Base-by-base conservation (phyloP, 106 monocot species). In the Allium cepa region DNA sequence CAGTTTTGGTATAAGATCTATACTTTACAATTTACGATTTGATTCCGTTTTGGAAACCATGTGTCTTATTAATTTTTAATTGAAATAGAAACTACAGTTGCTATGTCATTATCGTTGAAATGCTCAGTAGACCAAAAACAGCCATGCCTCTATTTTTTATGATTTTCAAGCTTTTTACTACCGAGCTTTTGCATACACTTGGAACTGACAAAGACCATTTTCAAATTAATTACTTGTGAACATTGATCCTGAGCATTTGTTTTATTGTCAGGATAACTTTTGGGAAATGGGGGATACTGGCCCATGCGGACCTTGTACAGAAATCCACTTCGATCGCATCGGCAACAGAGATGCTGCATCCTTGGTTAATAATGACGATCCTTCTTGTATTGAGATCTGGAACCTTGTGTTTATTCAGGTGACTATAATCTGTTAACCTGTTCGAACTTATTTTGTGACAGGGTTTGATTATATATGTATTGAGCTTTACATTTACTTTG, bases 231-330 rank as follows among this genome's bases (percentile, higher is more conserved):
- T 36, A 36, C 36, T 1, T 36, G 36, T 36, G 36, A 36, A 36
- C 36, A 36, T 36, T 5, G 36, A 36, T 1, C 36, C 36, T 36
- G 36, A 36, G 36, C 5, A 36, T 36, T 36, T 36, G 36, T 36
- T 36, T 22, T 36, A 36, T 36, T 36, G 36, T 36, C 86, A 96
- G 96, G 96, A 96, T 50, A 96, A 96, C 68, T 96, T 96, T 68
- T 96, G 96, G 96, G 96, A 96, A 68, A 96, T 96, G 96, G 96
- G 96, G 67, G 96, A 96, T 60, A 96, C 88, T 66, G 96, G 96
- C 50, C 96, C 96, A 26, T 96, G 96, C 72, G 96, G 96, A 2
- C 96, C 96, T 57, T 96, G 96, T 56, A 88, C 92, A 17, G 96
- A 96, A 75, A 92, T 96, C 60, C 96, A 96, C 83, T 96, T 92